These are phyloP conservation scores for Trichoderma orchidacearum DNA, from an alignment of 495 filamentous ascomycete genomes.

Conservation along the genomic window DNA sequence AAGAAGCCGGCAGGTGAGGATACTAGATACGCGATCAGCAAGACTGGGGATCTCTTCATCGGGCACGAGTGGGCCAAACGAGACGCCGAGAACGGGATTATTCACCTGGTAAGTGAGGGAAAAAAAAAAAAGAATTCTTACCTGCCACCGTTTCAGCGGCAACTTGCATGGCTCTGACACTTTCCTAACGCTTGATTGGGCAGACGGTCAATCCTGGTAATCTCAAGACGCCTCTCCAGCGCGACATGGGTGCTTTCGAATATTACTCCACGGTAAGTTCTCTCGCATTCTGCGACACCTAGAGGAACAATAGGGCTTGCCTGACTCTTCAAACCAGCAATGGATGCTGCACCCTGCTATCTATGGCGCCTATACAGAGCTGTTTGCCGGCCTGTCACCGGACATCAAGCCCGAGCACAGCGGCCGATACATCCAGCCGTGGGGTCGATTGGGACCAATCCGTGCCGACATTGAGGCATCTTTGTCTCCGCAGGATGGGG, in stretches of 20 bases:
- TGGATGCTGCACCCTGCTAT: slow-evolving; percentile 4
- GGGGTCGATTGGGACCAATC: not conserved
- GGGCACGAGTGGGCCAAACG: not conserved
- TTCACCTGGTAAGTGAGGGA: not conserved
- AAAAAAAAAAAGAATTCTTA: too few species aligned
- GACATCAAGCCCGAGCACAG: slow-evolving; percentile 12
- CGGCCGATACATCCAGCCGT: not conserved
- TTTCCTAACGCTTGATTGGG: too few species aligned
- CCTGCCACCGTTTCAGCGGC: too few species aligned
- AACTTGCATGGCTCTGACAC: not conserved
- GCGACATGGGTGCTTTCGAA: not conserved
- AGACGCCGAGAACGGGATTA: not conserved
- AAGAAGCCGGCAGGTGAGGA: not conserved
- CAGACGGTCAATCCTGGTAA: not conserved
- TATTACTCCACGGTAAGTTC: not conserved
- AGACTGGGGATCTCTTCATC: not conserved
- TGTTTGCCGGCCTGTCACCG: slow-evolving; percentile 25
- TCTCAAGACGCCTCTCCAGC: not conserved
- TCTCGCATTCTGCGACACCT: not conserved
- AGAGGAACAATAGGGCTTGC: not conserved
- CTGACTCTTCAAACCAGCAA: not conserved
- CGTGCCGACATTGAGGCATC: not conserved
- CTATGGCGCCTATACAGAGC: slow-evolving; percentile 27
- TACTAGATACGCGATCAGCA: not conserved
- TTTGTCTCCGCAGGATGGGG: not conserved